Evolutionary conservation across 345 rosid genomes (phyloP), one percentile per base, ranked within the genome.

Genomic region (Brassica carinata): DNA sequence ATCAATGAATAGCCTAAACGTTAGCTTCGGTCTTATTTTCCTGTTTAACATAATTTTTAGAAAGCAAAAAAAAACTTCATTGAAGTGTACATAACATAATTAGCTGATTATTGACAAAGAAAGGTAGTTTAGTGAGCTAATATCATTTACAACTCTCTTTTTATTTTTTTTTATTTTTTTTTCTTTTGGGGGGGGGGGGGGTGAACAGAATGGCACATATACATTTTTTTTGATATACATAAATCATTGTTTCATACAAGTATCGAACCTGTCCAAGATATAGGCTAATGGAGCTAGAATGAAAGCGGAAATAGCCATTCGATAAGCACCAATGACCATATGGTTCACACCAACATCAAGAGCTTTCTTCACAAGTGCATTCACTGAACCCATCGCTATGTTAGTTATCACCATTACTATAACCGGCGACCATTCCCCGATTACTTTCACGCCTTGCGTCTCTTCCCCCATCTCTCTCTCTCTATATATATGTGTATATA

Each of bases 221-320:
- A 33, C 26, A 55, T 43, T 33, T 2, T 23, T 23, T 23, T 23
- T 23, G 26, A 23, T 23, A 23, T 23, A 23, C 26, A 23, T 23
- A 23, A 23, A 23, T 23, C 36, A 5, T 23, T 17, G 9, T n/a
- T 61, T 45, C 36, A 71, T 51, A 8, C 1, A 58, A 53, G 34
- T 38, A 67, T 67, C 68, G 11, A 77, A 93, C 97, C 93, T 89
- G 78, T 91, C 98, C 73, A 80, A 83, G 38, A 89, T 65, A 77
- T 77, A 89, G 27, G 90, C 93, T 15, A 91, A 77, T 0, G 98
- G 97, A 33, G 84, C 85, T 77, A 93, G 66, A 84, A 90, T 84
- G 70, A 84, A 26, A 75, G 90, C 85, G 4, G 94, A 87, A 78
- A 90, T 83, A 10, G 81, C 68, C 62, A 86, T 87, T 3, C 98